Percentiles rank a stretch among this genome's conserved stretches.
Conservation (phyloP, 1,284 basidiomycete species). For the Gomphus bonarii region DNA sequence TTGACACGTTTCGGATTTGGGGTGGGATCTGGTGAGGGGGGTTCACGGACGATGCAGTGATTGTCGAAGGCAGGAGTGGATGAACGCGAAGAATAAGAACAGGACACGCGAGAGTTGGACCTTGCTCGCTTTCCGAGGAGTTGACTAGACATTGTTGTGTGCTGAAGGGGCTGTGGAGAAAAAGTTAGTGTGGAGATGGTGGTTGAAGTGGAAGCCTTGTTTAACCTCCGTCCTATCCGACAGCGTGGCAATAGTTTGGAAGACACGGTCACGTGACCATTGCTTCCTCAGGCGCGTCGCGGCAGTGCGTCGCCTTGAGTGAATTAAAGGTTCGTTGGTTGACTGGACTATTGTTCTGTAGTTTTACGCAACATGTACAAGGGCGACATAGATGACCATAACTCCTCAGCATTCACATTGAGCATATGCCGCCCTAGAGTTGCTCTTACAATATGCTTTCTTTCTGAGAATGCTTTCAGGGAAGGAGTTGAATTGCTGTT, state of each 20-base stretch:
- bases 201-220: not conserved
- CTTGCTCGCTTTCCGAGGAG: slow-evolving; percentile 1
- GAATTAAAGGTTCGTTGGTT: no score
- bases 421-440: no score
- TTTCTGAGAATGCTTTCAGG: no score
- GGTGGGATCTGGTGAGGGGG: slow-evolving; percentile 48
- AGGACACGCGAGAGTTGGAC: not conserved
- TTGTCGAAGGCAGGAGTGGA: not conserved
- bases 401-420: no score
- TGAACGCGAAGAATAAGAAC: not conserved
- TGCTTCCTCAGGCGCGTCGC: not conserved
- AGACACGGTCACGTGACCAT: slow-evolving; percentile 1
- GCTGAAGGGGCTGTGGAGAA: not conserved
- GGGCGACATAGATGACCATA: no score
- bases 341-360: no score
- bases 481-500: no score
- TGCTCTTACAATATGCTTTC: no score
- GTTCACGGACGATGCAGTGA: slow-evolving; percentile 20
- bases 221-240: not conserved
- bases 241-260: slow-evolving; percentile 2
- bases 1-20: slow-evolving; percentile 56
- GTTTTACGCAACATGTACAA: no score
- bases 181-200: not conserved
- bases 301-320: no score
- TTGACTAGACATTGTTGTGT: slow-evolving; percentile 1